Conservation (phyloP, 2,329 filamentous ascomycete genomes). For the Phoma sp. region DNA sequence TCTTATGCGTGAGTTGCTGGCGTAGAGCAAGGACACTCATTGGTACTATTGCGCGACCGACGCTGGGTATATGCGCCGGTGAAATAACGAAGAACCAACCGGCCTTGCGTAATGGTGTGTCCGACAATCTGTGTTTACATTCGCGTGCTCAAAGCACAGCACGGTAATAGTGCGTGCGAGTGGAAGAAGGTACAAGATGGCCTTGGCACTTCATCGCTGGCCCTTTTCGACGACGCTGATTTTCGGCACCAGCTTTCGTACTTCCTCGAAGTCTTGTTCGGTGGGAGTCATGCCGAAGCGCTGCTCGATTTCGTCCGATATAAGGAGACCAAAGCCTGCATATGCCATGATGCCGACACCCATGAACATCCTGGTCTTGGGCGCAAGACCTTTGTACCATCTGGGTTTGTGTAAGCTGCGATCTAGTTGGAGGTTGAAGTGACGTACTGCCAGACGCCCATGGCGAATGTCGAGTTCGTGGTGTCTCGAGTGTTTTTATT, state of each 20-base stretch:
- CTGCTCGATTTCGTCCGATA: slow-evolving; percentile 75
- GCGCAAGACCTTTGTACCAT: slow-evolving; percentile 71
- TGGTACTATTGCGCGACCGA: no score
- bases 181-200: neutral
- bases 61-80: no score
- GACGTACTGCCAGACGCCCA: slow-evolving; percentile 49
- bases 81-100: no score
- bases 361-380: slow-evolving; percentile 72
- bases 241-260: slow-evolving; percentile 67
- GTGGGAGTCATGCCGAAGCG: slow-evolving; percentile 74
- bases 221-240: slow-evolving; percentile 53
- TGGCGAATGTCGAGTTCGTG: slow-evolving; percentile 19
- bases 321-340: slow-evolving; percentile 74
- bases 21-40: no score
- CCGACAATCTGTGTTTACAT: no score
- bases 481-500: neutral
- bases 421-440: neutral
- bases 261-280: slow-evolving; percentile 72
- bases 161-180: no score
- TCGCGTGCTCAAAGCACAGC: no score
- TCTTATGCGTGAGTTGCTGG: no score
- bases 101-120: no score
- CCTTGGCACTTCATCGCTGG: neutral
- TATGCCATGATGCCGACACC: slow-evolving; percentile 79
- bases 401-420: slow-evolving; percentile 25